These are phyloP conservation scores for Thalassiosira oceanica DNA, from an alignment of 352 stramenopile species.

Conservation along the genomic window DNA sequence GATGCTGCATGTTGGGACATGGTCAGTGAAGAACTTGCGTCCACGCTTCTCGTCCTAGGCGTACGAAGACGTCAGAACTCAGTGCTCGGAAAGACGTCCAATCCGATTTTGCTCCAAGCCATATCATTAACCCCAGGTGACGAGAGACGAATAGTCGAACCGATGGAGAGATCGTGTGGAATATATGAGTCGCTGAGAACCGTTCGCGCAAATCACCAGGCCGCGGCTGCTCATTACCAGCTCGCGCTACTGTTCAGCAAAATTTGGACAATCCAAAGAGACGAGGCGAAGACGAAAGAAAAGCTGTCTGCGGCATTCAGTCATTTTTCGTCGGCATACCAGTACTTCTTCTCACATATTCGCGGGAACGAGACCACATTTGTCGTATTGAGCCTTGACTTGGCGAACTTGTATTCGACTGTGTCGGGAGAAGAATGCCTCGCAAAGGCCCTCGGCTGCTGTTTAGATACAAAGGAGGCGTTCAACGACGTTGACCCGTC, in stretches of 20 bases:
- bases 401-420: slow-evolving; percentile 69
- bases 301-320: slow-evolving; percentile 73
- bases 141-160: slow-evolving; percentile 70
- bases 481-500: slow-evolving; percentile 51
- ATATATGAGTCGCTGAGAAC: slow-evolving; percentile 75
- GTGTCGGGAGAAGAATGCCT: slow-evolving; percentile 70
- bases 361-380: slow-evolving; percentile 72
- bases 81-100: slow-evolving; percentile 42
- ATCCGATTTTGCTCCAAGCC: slow-evolving; percentile 52
- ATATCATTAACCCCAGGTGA: slow-evolving; percentile 57
- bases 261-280: slow-evolving; percentile 74
- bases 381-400: slow-evolving; percentile 72
- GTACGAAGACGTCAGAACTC: slow-evolving; percentile 66
- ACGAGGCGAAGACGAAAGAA: slow-evolving; percentile 72
- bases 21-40: slow-evolving; percentile 73
- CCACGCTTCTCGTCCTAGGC: slow-evolving; percentile 70
- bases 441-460: slow-evolving; percentile 58
- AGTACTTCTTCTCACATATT: slow-evolving; percentile 59
- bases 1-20: slow-evolving; percentile 78
- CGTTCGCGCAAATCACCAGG: slow-evolving; percentile 50
- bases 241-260: slow-evolving; percentile 72
- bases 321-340: slow-evolving; percentile 62
- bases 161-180: slow-evolving; percentile 65
- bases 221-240: slow-evolving; percentile 76
- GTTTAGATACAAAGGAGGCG: slow-evolving; percentile 62